Conservation (phyloP, 352 stramenopile genomes). For the Pythium rishiriense region DNA sequence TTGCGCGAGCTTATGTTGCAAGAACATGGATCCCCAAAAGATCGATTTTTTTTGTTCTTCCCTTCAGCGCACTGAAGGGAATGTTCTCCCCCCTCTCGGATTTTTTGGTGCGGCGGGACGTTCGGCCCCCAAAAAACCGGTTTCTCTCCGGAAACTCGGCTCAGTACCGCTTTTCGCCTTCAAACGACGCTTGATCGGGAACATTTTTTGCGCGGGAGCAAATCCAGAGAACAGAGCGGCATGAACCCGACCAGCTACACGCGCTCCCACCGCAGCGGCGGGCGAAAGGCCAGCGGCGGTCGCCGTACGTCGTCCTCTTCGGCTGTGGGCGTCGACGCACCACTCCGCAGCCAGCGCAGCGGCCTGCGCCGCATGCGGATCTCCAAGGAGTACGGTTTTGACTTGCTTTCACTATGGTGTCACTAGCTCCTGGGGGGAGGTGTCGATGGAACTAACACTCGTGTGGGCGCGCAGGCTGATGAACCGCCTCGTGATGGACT, state of each 20-base stretch:
- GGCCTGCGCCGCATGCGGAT: conserved; percentile 52
- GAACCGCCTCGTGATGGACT: conserved; percentile 83
- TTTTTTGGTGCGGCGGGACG: not conserved
- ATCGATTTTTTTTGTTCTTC: conserved; percentile 19
- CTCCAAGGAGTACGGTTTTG: conserved; percentile 59
- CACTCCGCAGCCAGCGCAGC: conserved; percentile 21
- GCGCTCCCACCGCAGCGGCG: conserved; percentile 6
- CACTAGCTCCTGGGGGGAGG: not conserved
- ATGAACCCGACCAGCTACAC: conserved; percentile 19
- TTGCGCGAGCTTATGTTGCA: conserved; percentile 5
- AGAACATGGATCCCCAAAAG: conserved; percentile 5
- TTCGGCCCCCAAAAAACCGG: conserved; percentile 6
- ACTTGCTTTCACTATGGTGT: not conserved
- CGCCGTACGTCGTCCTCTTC: conserved; percentile 5
- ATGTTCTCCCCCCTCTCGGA: conserved; percentile 16
- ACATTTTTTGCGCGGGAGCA: conserved; percentile 21
- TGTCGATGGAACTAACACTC: conserved; percentile 5
- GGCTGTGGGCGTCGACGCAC: conserved; percentile 22
- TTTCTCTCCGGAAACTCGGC: conserved; percentile 7
- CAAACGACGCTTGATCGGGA: conserved; percentile 14
- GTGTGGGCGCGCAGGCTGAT: conserved; percentile 44
- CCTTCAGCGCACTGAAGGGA: conserved; percentile 11
- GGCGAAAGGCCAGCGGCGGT: conserved; percentile 8
- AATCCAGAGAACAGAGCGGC: conserved; percentile 6
- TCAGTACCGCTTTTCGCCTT: conserved; percentile 24